A percentile compares a stretch with the other conserved stretches of the same genome.
phyloP scores from a whole-genome alignment of 2,329 filamentous ascomycete genomes.

The Talaromyces sp. region DNA sequence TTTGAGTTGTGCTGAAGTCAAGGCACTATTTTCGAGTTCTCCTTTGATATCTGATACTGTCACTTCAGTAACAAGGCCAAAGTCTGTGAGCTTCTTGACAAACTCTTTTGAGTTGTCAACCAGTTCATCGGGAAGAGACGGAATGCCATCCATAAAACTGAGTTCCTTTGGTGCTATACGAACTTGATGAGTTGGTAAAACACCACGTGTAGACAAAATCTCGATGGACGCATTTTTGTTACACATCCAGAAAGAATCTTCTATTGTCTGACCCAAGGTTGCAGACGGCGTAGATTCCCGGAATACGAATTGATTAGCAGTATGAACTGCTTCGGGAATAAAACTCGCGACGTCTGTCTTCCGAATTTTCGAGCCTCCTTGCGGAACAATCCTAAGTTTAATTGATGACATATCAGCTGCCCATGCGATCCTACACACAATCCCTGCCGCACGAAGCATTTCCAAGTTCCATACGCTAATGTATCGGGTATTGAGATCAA shows the following conservation, averaged over 20 bases:
- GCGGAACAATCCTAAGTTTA: conserved; percentile 51
- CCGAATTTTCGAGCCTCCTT: conserved; percentile 47
- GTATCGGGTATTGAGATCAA: conserved; percentile 92
- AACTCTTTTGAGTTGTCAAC: conserved; percentile 64
- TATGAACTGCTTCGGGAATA: conserved; percentile 74
- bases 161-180: conserved; percentile 67
- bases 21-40: conserved; percentile 75
- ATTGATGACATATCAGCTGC: conserved; percentile 78
- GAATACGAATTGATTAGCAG: conserved; percentile 82
- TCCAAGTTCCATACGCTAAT: conserved; percentile 95
- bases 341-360: conserved; percentile 61
- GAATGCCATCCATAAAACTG: conserved; percentile 82
- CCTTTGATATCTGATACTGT: conserved; percentile 79
- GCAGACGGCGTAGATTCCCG: conserved; percentile 83
- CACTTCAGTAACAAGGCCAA: conserved; percentile 80
- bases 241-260: conserved; percentile 94
- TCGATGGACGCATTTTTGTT: conserved; percentile 79
- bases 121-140: conserved; percentile 73
- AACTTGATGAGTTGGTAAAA: conserved; percentile 77
- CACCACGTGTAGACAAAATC: conserved; percentile 79
- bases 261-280: conserved; percentile 77
- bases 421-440: conserved; percentile 84
- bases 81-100: conserved; percentile 72
- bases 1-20: conserved; percentile 70
- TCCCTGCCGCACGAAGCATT: conserved; percentile 83